Base-by-base conservation (phyloP, 192 early-diverging fungal genomes). In the Backusella tarrabulga region DNA sequence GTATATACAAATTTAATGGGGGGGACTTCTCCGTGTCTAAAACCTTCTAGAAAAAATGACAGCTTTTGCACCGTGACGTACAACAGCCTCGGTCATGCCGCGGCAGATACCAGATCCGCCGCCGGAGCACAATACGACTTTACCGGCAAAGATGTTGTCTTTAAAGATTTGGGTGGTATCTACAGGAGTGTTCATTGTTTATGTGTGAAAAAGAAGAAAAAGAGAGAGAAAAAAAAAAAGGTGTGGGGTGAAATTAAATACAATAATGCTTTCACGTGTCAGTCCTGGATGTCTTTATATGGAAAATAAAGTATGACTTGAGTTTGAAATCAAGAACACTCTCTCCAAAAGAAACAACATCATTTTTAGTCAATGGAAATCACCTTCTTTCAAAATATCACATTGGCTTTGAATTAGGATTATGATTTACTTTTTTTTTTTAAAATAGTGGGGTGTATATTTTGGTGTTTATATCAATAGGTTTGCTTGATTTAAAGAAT, bases 61-160 rank as follows among this genome's bases (percentile, higher is more conserved):
- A 23, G 89, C 90, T 56, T 87, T 91, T 46, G 85, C 83, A 26
- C 90, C 89, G 67, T 88, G 91, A 54, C 86, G 82, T 74, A 90
- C 79, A 75, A 91, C 77, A 52, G 91, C 89, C 76, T 91, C 89
- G 6, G 88, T 84, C 88, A 93, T 91, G 15, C 84, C 87, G 71
- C 85, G 86, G 77, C 92, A 92, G 67, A 93, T 92, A 71, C 92
- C 91, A 46, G 85, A 87, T 68, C 91, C 91, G 21, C 83, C 90
- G 34, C 90, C 90, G 34, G 83, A 81, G 60, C 80, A 85, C 4
- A 81, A 73, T 12, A 85, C 36, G 7, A 83, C 74, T 73, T 86
- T 83, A 3, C 77, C 80, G 40, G 69, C 23, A 66, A 80, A 81
- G 32, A 81, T 70, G 68, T 83, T 77, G 8, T 81, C 69, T 40